Conservation (phyloP, 2,329 filamentous ascomycete genomes). For the Emergomyces orientalis region DNA sequence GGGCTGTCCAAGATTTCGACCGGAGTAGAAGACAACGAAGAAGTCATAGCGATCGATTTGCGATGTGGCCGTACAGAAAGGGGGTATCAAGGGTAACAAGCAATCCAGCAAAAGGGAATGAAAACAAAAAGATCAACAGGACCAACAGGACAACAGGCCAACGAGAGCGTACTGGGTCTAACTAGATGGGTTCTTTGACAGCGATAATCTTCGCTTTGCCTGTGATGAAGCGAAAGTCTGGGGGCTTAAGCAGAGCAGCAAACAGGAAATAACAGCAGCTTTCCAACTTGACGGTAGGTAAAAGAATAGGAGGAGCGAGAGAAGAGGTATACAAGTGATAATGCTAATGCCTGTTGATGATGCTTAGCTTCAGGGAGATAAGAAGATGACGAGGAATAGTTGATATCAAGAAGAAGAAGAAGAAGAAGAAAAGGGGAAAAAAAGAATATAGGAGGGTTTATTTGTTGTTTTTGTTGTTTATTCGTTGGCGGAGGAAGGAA, state of each 20-base stretch:
- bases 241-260: background rate
- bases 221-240: background rate
- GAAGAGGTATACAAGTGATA: background rate
- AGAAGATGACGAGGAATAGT: background rate
- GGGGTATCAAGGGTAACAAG: background rate
- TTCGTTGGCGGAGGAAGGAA: background rate
- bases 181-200: background rate
- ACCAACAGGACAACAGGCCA: background rate
- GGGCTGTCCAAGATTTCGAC: conserved; percentile 33
- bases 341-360: background rate
- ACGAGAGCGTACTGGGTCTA: background rate
- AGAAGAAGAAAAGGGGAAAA: background rate
- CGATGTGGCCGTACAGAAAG: background rate
- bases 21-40: conserved; percentile 4
- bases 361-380: background rate
- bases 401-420: background rate
- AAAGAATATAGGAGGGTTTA: background rate
- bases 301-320: background rate
- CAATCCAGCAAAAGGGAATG: background rate
- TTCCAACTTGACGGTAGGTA: background rate
- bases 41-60: conserved; percentile 1
- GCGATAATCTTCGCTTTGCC: background rate
- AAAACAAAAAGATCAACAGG: background rate
- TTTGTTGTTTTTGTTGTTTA: background rate
- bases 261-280: background rate